Base-by-base conservation (phyloP, 2,329 filamentous ascomycete species). In the Metarhizium anisopliae region DNA sequence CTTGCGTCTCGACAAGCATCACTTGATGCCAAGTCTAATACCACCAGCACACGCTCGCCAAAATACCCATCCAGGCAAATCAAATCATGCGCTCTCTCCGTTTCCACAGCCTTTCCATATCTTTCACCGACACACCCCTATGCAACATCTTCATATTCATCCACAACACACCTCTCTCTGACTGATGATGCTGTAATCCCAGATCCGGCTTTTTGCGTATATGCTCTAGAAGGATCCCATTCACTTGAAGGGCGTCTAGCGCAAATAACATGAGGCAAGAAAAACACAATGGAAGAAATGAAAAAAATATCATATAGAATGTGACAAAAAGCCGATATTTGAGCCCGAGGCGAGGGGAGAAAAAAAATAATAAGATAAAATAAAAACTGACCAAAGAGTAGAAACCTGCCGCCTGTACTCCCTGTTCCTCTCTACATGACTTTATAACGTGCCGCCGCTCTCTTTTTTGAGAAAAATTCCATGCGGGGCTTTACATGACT, bases 341-440 rank as follows among this genome's bases (percentile, higher is more conserved):
- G 30, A 30, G 47, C 45, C 47, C 59, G 56, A 35, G 32, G 32
- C 6, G 4, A 25, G 51, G 55, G 50, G 45, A 54, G 56, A 53
- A 38, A 59, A 59, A 55, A 56, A 62, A 62, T 60, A 61, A 55
- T 54, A 62, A 58, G 64, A 58, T 55, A 54, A 20, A 50, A 54
- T 50, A 63, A 58, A 11, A 35, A 35, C 10, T 35, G 64, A 60
- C 55, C 55, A 50, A 53, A 50, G 56, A 52, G 36, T 55, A 55
- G 56, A 59, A 60, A 58, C 62, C 64, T 62, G 60, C 67, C 69
- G 64, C 68, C 69, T 68, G 66, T 68, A 72, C 68, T 71, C 70
- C 69, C 67, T 64, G 62, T 49, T 64, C 66, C 67, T 70, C 66
- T 71, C 70, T 73, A 73, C 70, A 73, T 72, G 70, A 73, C 60